phyloP scores from a whole-genome alignment of 2,329 filamentous ascomycete genomes.

The Neoscytalidium dimidiatum region DNA sequence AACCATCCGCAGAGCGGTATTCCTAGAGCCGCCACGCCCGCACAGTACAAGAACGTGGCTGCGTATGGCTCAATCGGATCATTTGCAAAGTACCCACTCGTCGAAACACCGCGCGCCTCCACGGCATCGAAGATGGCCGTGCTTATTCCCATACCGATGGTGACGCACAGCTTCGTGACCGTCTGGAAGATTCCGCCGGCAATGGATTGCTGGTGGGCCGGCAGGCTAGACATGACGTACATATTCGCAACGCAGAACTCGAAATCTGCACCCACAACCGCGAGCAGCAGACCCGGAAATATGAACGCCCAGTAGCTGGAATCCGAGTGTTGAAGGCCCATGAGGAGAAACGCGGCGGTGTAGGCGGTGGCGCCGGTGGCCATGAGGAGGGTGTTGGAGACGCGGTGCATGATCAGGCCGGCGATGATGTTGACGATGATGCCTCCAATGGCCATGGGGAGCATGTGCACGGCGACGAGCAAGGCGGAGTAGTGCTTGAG shows the following conservation, averaged over 20 bases:
- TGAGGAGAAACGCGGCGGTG: slow-evolving; percentile 51
- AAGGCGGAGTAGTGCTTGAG: slow-evolving; percentile 56
- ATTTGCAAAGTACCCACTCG: slow-evolving; percentile 43
- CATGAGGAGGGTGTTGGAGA: slow-evolving; percentile 67
- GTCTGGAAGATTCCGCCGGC: slow-evolving; percentile 71
- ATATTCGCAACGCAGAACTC: slow-evolving; percentile 73
- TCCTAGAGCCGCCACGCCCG: slow-evolving; percentile 46
- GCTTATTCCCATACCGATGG: slow-evolving; percentile 62
- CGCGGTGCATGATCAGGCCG: slow-evolving; percentile 61
- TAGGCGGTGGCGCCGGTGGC: slow-evolving; percentile 51
- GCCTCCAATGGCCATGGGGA: slow-evolving; percentile 66
- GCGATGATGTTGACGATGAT: slow-evolving; percentile 63
- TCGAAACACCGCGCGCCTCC: slow-evolving; percentile 30
- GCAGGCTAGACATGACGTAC: slow-evolving; percentile 69
- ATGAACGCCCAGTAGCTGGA: slow-evolving; percentile 66
- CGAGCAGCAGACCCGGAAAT: slow-evolving; percentile 62
- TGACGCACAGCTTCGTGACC: slow-evolving; percentile 60
- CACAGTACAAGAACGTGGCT: slow-evolving; percentile 53
- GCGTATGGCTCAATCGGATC: slow-evolving; percentile 53
- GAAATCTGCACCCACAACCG: slow-evolving; percentile 67
- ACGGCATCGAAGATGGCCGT: slow-evolving; percentile 61
- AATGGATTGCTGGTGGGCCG: slow-evolving; percentile 63
- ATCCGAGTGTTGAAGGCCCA: slow-evolving; percentile 57
- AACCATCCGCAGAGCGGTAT: slow-evolving; percentile 55
- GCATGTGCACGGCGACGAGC: slow-evolving; percentile 61